phyloP scores from a whole-genome alignment of 176 grass and related monocot species.

The Secale cereale region DNA sequence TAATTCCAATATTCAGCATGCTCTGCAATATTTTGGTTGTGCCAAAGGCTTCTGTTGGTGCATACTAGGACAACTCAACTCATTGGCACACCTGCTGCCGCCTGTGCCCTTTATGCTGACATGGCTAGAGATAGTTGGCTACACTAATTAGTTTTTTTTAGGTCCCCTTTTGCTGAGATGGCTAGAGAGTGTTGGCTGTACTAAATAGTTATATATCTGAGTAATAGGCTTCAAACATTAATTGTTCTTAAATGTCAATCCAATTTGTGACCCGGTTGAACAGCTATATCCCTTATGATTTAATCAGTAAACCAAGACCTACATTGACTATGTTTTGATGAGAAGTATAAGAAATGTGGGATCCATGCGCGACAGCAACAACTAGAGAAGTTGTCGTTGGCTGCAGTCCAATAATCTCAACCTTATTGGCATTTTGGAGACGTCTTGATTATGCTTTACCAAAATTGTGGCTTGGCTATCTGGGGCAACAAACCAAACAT shows the following conservation, averaged over 20 bases:
- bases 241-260: not conserved
- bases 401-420: not conserved
- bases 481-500: constrained; percentile 33
- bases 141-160: not conserved
- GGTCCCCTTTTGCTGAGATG: not conserved
- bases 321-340: not conserved
- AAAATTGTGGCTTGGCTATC: not conserved
- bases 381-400: not conserved
- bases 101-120: not conserved
- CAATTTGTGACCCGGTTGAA: not conserved
- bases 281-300: not conserved
- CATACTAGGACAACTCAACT: not conserved
- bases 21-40: not conserved
- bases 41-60: not conserved
- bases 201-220: not conserved
- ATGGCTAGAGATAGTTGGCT: not conserved
- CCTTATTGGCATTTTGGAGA: not conserved
- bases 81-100: not conserved
- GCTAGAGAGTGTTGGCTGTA: not conserved
- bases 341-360: not conserved
- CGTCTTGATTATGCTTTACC: not conserved
- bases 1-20: not conserved
- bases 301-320: not conserved
- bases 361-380: not conserved
- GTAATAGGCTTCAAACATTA: not conserved